phyloP scores from a whole-genome alignment of 2,329 filamentous ascomycete genomes.

The Diaporthe sp. region DNA sequence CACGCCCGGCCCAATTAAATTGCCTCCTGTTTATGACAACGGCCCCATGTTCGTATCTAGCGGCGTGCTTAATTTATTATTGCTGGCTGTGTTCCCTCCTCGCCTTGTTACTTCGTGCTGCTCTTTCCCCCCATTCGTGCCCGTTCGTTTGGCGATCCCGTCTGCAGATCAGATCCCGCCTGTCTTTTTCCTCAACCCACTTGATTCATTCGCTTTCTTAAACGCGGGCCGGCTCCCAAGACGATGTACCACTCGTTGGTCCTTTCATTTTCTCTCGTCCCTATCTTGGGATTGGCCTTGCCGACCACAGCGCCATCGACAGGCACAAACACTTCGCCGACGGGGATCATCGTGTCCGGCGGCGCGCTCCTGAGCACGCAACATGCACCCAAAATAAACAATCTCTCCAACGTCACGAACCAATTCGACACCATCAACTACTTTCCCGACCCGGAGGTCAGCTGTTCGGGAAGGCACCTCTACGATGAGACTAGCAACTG shows the following conservation, averaged over 20 bases:
- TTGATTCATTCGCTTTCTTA: conserved; percentile 32
- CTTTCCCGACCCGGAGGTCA: conserved; percentile 32
- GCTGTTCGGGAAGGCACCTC: conserved; percentile 31
- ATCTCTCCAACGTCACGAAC: conserved; percentile 12
- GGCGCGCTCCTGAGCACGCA: background rate
- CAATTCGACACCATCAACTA: conserved; percentile 30
- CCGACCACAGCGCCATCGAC: conserved; percentile 9
- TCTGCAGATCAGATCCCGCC: conserved; percentile 33
- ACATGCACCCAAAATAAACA: conserved; percentile 1
- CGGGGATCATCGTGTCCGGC: conserved; percentile 1
- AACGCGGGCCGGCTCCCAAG: conserved; percentile 32
- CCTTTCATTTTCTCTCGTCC: conserved; percentile 21
- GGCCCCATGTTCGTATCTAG: conserved; percentile 11
- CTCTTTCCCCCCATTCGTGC: conserved; percentile 11
- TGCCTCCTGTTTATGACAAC: conserved; percentile 13
- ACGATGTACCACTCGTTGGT: conserved; percentile 34
- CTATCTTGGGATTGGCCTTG: conserved; percentile 26
- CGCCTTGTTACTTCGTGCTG: background rate
- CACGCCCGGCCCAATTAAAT: conserved; percentile 25
- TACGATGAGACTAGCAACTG: conserved; percentile 20
- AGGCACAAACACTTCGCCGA: background rate
- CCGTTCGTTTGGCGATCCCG: conserved; percentile 25
- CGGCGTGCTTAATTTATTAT: conserved; percentile 27
- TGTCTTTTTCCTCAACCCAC: conserved; percentile 33
- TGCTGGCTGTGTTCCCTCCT: conserved; percentile 3